phyloP scores from a whole-genome alignment of 495 filamentous ascomycete species.

The Penicillium turbatum region DNA sequence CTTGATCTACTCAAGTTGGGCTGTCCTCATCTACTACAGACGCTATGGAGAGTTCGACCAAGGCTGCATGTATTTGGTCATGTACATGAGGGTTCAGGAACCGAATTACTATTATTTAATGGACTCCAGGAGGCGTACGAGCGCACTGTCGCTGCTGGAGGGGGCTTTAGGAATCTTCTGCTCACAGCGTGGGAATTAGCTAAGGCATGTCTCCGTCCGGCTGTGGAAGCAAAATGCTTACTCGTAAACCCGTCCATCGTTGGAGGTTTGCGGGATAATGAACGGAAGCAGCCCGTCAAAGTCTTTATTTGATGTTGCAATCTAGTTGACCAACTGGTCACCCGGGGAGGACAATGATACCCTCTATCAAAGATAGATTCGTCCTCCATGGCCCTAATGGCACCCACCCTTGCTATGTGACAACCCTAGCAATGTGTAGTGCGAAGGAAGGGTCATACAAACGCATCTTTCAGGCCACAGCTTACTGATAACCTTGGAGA shows the following conservation, averaged over 20 bases:
- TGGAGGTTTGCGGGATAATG: conserved; percentile 23
- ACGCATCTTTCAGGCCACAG: conserved; percentile 29
- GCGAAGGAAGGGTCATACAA: conserved; percentile 21
- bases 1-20: conserved; percentile 53
- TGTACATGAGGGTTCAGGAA: conserved; percentile 61
- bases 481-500: too few relatives aligned
- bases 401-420: conserved; percentile 39
- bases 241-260: conserved; percentile 26
- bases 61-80: conserved; percentile 74
- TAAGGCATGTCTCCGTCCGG: conserved; percentile 3
- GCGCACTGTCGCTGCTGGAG: conserved; percentile 15
- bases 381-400: conserved; percentile 38
- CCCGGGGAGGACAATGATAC: conserved; percentile 18
- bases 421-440: conserved; percentile 16
- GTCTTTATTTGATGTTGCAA: conserved; percentile 8
- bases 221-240: conserved; percentile 22
- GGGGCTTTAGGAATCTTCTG: conserved; percentile 16
- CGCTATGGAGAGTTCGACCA: conserved; percentile 65
- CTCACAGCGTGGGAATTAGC: conserved; percentile 14
- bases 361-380: conserved; percentile 32
- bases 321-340: background rate
- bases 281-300: conserved; percentile 16
- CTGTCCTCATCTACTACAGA: conserved; percentile 58
- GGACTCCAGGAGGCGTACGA: conserved; percentile 19
- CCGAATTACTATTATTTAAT: conserved; percentile 20